These are phyloP conservation scores for Solanum rostratum DNA, from an alignment of 257 asterid genomes.

Conservation along the genomic window DNA sequence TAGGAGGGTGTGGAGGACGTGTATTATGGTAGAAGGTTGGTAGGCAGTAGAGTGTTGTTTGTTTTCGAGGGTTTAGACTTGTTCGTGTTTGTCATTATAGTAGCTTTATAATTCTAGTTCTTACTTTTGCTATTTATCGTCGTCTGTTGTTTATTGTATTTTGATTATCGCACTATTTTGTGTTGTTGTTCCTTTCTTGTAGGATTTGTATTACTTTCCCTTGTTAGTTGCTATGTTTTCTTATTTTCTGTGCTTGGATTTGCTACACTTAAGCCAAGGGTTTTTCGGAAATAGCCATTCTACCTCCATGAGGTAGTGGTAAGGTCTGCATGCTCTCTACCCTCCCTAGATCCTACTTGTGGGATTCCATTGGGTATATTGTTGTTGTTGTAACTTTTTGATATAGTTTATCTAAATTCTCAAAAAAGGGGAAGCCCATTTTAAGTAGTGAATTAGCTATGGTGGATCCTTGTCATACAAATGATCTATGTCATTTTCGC, in stretches of 20 bases:
- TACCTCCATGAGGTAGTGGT: neutral
- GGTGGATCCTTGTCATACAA: neutral
- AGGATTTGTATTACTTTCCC: neutral
- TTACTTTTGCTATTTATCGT: too few species aligned
- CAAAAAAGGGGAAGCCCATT: neutral
- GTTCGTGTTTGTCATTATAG: neutral
- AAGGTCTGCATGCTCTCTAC: neutral
- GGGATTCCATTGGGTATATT: neutral
- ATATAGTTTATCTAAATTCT: neutral
- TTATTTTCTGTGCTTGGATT: neutral
- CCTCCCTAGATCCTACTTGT: neutral
- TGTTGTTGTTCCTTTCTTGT: neutral
- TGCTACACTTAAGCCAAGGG: neutral
- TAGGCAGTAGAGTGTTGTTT: neutral
- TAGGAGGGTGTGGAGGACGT: neutral
- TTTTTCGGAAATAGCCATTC: neutral
- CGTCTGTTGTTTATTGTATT: neutral
- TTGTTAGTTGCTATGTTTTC: neutral
- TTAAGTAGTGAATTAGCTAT: neutral
- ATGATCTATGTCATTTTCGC: neutral
- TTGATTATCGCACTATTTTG: neutral
- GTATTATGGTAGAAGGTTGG: neutral
- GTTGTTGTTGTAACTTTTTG: neutral
- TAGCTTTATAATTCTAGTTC: neutral
- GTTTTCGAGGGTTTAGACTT: neutral